Evolutionary conservation across 345 rosid genomes (phyloP).

Genomic region (Acer campestre): DNA sequence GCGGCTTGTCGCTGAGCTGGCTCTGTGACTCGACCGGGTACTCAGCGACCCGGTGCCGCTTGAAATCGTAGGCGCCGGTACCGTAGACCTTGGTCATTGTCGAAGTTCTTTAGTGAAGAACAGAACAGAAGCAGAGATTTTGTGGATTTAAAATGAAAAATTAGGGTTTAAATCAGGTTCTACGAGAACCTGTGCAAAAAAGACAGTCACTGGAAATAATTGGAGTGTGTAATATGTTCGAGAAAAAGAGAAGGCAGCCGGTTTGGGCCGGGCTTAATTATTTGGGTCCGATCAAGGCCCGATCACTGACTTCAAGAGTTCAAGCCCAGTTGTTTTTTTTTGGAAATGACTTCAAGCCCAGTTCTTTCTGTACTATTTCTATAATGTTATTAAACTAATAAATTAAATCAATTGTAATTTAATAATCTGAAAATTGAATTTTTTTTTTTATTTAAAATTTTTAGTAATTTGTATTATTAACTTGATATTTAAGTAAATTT

Average conservation of each 20-base stretch:
- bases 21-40: slow-evolving; percentile 71
- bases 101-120: background rate
- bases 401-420: too few species aligned
- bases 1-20: slow-evolving; percentile 51
- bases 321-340: too few species aligned
- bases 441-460: too few species aligned
- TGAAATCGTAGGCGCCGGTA: slow-evolving; percentile 94
- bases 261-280: background rate
- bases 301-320: background rate
- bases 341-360: too few species aligned
- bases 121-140: background rate
- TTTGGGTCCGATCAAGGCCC: background rate
- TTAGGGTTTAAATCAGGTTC: slow-evolving; percentile 23
- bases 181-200: background rate
- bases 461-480: too few species aligned
- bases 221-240: background rate
- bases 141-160: background rate
- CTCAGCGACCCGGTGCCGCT: slow-evolving; percentile 98
- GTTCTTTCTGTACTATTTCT: too few species aligned
- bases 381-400: too few species aligned
- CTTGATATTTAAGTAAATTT: too few species aligned
- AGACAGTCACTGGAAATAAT: background rate
- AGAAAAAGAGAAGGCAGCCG: background rate
- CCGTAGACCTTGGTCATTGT: slow-evolving; percentile 88
- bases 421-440: too few species aligned